Conservation (phyloP, 495 filamentous ascomycete species). For the Lichina pygmaea region DNA sequence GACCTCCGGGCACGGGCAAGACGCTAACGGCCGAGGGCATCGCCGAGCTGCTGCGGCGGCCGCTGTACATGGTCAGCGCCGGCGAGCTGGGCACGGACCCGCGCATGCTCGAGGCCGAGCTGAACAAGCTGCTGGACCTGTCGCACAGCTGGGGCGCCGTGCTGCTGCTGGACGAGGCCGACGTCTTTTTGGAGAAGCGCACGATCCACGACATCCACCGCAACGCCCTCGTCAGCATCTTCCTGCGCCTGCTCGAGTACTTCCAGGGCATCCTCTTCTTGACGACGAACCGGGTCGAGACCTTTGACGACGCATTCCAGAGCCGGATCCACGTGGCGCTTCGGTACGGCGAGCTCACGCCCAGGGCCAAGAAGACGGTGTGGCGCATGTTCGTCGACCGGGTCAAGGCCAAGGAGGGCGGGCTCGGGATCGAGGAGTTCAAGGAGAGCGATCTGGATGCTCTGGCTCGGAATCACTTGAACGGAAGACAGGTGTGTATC, state of each 20-base stretch:
- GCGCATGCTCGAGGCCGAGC: conserved; percentile 46
- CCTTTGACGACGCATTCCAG: conserved; percentile 41
- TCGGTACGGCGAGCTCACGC: conserved; percentile 50
- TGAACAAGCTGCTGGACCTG: conserved; percentile 67
- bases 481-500: conserved; percentile 49
- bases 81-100: conserved; percentile 65
- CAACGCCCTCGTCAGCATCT: conserved; percentile 18
- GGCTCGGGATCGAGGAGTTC: conserved; percentile 24
- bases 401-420: conserved; percentile 33
- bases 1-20: conserved; percentile 70
- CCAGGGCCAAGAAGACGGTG: conserved; percentile 52
- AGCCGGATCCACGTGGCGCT: conserved; percentile 47
- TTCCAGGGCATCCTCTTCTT: conserved; percentile 63
- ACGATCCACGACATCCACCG: conserved; percentile 17
- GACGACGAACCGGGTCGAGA: conserved; percentile 57
- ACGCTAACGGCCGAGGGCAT: conserved; percentile 77
- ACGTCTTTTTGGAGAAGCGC: conserved; percentile 19
- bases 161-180: conserved; percentile 18
- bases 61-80: conserved; percentile 62
- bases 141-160: conserved; percentile 64
- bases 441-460: conserved; percentile 37
- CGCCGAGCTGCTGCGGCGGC: conserved; percentile 53
- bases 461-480: conserved; percentile 44
- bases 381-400: conserved; percentile 68
- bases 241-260: conserved; percentile 27